phyloP scores from a whole-genome alignment of 441 rosid species.

The Theobroma grandiflorum region DNA sequence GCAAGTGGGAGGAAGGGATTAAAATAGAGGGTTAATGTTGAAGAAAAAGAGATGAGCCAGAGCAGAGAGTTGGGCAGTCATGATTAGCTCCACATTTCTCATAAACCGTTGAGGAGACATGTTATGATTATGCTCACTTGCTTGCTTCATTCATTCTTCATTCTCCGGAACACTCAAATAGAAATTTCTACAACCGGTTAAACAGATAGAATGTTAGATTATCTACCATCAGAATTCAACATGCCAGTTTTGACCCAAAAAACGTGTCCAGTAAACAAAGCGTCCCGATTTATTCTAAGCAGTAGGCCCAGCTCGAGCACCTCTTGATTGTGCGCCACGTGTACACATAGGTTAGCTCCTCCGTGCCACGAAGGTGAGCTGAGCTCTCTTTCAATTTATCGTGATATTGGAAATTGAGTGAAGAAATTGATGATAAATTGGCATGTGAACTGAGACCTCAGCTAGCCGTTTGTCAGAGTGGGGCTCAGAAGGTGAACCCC shows the following conservation, averaged over 20 bases:
- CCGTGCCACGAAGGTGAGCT: not conserved
- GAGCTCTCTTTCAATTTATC: not conserved
- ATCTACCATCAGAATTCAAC: not conserved
- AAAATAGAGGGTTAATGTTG: too few species aligned
- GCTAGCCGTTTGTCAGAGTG: not conserved
- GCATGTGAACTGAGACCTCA: not conserved
- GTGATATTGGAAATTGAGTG: not conserved
- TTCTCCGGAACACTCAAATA: too few species aligned
- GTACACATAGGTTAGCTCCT: not conserved
- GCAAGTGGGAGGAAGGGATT: not conserved
- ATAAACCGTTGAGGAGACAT: not conserved
- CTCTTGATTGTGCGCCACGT: not conserved
- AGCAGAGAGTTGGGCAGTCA: not conserved
- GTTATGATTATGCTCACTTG: not conserved
- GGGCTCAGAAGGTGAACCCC: not conserved
- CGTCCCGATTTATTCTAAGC: not conserved
- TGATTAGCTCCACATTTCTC: conserved; percentile 21
- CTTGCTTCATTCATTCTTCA: too few species aligned
- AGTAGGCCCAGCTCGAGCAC: not conserved
- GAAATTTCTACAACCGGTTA: too few species aligned
- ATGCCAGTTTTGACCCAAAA: not conserved
- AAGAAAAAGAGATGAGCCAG: not conserved
- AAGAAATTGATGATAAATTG: not conserved
- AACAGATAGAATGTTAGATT: too few species aligned
- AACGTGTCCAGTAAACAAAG: not conserved